Evolutionary conservation across 352 stramenopile genomes (phyloP), one percentile per base, ranked within the genome.

Genomic region (Pythium apleroticum): DNA sequence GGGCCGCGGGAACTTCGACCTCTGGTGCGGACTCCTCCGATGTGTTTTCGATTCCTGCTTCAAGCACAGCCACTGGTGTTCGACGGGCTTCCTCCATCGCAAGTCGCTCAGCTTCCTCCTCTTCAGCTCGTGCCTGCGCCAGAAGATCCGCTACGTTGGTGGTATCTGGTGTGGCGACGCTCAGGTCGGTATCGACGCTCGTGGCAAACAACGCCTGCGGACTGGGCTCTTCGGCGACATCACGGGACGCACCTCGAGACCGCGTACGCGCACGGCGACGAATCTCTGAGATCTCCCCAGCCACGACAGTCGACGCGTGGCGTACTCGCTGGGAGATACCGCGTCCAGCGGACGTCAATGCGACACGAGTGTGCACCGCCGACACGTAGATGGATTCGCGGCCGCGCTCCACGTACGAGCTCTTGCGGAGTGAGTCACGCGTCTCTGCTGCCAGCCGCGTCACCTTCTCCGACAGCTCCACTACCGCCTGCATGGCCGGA

Each of bases 311-410:
- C 25, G 78, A 65, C 1, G 81, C 80, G 45, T 69, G 67, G 48
- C 73, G 77, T 43, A 89, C 63, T 8, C 76, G 74, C 46, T 74
- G 77, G 45, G 76, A 78, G 1, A 91, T 61, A 10, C 77, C 77
- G 11, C 66, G 78, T 24, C 80, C 57, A 30, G 78, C 83, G 0
- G 74, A 79, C 43, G 75, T 59, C 17, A 89, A 64, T 45, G 81
- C 52, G 8, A 73, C 76, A 4, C 72, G 65, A 41, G 83, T 91
- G 45, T 86, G 77, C 4, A 68, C 70, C 2, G 78, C 81, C 12
- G 79, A 84, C 20, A 66, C 43, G 45, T 68, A 73, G 0, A 92
- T 63, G 55, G 84, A 88, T 33, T 84, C 81, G 28, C 84, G 78
- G 0, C 84, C 75, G 12, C 78, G 75, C 31, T 76, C 74, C 11